Conservation (phyloP, 164 flowering plant species). For the Vitis amurensis region DNA sequence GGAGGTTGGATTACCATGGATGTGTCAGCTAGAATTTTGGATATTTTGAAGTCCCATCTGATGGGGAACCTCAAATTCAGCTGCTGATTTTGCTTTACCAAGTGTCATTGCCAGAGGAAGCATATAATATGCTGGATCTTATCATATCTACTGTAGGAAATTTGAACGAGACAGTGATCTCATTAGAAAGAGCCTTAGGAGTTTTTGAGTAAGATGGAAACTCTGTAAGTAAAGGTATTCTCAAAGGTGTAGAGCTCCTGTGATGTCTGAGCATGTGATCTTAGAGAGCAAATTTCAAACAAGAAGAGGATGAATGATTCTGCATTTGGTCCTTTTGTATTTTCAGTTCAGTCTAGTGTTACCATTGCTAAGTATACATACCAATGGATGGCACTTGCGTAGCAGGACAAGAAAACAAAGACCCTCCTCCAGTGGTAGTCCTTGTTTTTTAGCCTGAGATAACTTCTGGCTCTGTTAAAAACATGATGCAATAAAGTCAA, state of each 20-base stretch:
- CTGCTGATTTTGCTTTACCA: slow-evolving; percentile 64
- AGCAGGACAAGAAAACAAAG: not conserved
- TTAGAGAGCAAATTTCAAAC: too few relatives aligned
- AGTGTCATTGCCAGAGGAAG: slow-evolving; percentile 56
- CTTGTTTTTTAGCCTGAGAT: slow-evolving; percentile 2
- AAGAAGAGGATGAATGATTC: too few relatives aligned
- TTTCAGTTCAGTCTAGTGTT: too few relatives aligned
- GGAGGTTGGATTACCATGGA: slow-evolving; percentile 41
- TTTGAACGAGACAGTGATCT: slow-evolving; percentile 16
- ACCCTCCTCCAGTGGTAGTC: slow-evolving; percentile 3
- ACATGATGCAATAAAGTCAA: not conserved
- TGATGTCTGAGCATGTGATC: too few relatives aligned
- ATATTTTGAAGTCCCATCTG: too few relatives aligned
- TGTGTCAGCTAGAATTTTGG: too few relatives aligned
- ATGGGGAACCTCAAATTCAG: slow-evolving; percentile 69
- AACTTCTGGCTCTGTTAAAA: not conserved
- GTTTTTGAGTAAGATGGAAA: too few relatives aligned
- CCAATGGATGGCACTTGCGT: not conserved
- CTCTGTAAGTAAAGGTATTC: too few relatives aligned
- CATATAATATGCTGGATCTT: slow-evolving; percentile 46
- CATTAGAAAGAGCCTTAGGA: slow-evolving; percentile 17
- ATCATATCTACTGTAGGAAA: slow-evolving; percentile 24
- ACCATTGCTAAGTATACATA: too few relatives aligned
- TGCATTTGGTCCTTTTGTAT: too few relatives aligned
- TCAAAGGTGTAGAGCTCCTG: too few relatives aligned